Evolutionary conservation across 371 early-diverging fungal species (phyloP).

Genomic region (Batrachochytrium dendrobatidis): DNA sequence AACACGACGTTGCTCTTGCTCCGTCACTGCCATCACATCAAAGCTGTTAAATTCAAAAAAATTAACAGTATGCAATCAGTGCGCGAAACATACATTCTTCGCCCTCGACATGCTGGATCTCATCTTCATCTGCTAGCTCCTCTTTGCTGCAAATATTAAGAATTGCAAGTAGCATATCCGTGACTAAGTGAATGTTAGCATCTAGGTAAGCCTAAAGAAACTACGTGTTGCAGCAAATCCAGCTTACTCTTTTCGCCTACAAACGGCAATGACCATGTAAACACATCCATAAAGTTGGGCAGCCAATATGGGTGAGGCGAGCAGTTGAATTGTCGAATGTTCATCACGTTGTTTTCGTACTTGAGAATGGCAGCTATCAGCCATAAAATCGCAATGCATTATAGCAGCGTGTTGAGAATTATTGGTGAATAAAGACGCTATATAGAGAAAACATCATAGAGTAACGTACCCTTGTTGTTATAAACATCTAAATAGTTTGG

Average conservation of each 20-base stretch:
- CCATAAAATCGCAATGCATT: background rate
- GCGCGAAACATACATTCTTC: no score
- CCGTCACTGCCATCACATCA: constrained; percentile 34
- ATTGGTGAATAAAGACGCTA: background rate
- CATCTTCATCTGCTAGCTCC: constrained; percentile 37
- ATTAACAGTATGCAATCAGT: no score
- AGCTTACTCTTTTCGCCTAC: constrained; percentile 91
- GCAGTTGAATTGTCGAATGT: constrained; percentile 81
- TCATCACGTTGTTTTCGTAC: constrained; percentile 95
- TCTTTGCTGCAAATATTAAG: constrained; percentile 82
- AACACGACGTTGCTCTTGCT: constrained; percentile 57
- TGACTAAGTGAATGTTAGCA: constrained; percentile 48
- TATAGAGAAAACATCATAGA: no score
- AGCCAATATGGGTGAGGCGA: constrained; percentile 93
- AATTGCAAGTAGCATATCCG: constrained; percentile 90
- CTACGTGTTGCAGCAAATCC: background rate
- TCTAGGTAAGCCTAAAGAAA: background rate
- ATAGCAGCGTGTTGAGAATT: no score
- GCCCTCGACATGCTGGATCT: background rate
- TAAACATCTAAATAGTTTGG: constrained; percentile 97
- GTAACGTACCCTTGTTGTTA: constrained; percentile 79
- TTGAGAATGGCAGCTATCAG: constrained; percentile 79
- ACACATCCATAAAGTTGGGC: constrained; percentile 95
- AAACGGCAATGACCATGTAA: constrained; percentile 97
- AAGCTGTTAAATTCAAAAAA: no score